A percentile compares a stretch with the other conserved stretches of the same genome.
Evolutionary conservation across 306 rosid genomes (phyloP).

Genomic region (Lotus japonicus): DNA sequence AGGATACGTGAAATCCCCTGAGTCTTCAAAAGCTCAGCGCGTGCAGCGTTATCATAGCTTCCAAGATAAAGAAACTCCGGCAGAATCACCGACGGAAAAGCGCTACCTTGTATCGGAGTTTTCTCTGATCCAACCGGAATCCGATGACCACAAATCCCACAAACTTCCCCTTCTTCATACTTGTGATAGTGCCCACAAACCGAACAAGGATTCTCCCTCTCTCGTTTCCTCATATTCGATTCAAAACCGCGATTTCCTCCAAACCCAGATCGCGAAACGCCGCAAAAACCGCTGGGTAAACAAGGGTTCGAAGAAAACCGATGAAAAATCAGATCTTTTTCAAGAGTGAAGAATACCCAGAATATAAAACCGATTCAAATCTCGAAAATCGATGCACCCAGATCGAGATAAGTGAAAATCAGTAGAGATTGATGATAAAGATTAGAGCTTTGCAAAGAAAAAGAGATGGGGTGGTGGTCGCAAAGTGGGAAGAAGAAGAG

Average conservation of each 20-base stretch:
- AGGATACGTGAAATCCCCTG: conserved; percentile 93
- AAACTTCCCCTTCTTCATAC: conserved; percentile 93
- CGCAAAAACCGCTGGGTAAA: background rate
- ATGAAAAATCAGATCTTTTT: conserved; percentile 10
- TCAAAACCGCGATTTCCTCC: conserved; percentile 1
- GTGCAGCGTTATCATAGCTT: conserved; percentile 95
- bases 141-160: conserved; percentile 94
- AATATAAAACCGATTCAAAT: conserved; percentile 17
- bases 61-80: conserved; percentile 91
- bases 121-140: conserved; percentile 73
- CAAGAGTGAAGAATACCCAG: conserved; percentile 20
- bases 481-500: too few species aligned
- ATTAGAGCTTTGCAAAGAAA: conserved; percentile 9
- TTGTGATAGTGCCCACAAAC: conserved; percentile 98
- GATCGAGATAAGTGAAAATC: conserved; percentile 17
- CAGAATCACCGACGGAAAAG: conserved; percentile 84
- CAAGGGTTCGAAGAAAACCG: background rate
- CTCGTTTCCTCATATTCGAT: conserved; percentile 83
- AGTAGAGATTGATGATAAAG: background rate
- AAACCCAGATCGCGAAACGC: conserved; percentile 37
- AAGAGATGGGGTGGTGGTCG: background rate
- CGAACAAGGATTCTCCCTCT: conserved; percentile 97
- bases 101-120: conserved; percentile 65
- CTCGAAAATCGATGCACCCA: conserved; percentile 21
- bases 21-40: conserved; percentile 94